Evolutionary conservation across 1,284 basidiomycete genomes (phyloP), one percentile per base, ranked within the genome.

Genomic region (Pseudozyma pruni): DNA sequence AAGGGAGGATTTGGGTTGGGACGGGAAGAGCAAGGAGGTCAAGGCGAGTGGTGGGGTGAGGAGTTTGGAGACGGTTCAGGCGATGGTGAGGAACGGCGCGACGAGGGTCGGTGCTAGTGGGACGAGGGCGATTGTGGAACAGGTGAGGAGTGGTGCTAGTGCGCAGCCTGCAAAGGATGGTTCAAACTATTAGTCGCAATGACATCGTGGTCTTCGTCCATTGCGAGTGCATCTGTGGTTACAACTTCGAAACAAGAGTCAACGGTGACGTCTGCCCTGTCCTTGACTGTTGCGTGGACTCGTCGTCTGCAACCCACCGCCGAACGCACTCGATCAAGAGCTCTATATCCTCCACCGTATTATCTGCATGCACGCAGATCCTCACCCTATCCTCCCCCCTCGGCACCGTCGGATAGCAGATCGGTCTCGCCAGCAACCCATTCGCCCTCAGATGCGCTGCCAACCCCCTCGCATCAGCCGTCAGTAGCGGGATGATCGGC

Each of bases 401-500:
- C 0, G 92, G 91, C 0, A 94, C 92, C 0, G 91, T 94, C 5
- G 83, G 83, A 54, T 83, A 83, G 17, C 88, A 89, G 50, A 94
- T 93, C 0, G 91, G 89, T 3, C 91, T 88, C 0, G 90, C 90
- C 72, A 90, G 88, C 75, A 90, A 84, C 0, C 89, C 89, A 8
- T 85, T 84, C 10, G 82, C 75, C 40, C 86, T 85, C 22, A 94
- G 88, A 75, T 88, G 86, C 1, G 86, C 85, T 0, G 91, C 89
- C 20, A 94, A 86, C 0, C 87, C 86, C 0, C 89, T 89, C 0
- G 94, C 90, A 13, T 87, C 85, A 1, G 88, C 84, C 0, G 92
- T 94, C 60, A 94, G 84, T 40, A 97, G 85, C 0, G 94, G 93
- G 51, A 94, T 87, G 63, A 98, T 97, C 0, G 93, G 93, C 1